Evolutionary conservation across 495 filamentous ascomycete genomes (phyloP), one percentile per base, ranked within the genome.

Genomic region (Lepraria neglecta): DNA sequence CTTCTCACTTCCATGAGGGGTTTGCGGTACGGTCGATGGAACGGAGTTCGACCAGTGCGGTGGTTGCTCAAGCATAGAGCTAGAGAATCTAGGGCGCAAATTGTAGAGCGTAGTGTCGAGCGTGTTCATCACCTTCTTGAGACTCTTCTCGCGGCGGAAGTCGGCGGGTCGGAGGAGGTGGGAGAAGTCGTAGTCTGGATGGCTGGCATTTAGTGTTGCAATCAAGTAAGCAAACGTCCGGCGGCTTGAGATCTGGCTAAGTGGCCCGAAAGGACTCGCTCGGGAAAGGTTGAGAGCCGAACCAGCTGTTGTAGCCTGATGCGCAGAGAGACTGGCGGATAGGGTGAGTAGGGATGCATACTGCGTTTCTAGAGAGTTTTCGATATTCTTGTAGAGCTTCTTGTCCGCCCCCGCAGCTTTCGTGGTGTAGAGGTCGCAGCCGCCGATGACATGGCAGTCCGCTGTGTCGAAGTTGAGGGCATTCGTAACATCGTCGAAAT

Each of bases 111-210:
- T 96, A 12, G 83, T 86, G 68, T 97, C 90, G 57, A 99, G 82
- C 24, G 81, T 88, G 59, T 84, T 85, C 83, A 95, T 95, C 47
- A 96, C 87, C 12, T 77, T 76, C 64, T 85, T 81, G 35, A 96
- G 71, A 59, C 83, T 84, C 27, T 83, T 76, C 77, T 96, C 90
- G 45, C 87, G 84, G 50, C 83, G 82, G 73, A 98, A 98, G 69
- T 97, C 94, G 11, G 84, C 80, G 1, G 92, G 91, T 33, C 91
- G 85, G 60, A 97, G 78, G 54, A 91, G 84, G 62, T 96, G 86
- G 3, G 90, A 94, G 75, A 97, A 97, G 73, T 97, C 92, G 72
- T 99, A 99, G 71, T 99, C 95, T 1, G 91, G 87, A 73, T 99
- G 92, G 44, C 88, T 92, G 1, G 92, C 92, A 66, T 99, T 99